These are phyloP conservation scores for Talaromyces sp. DNA, from an alignment of 2,329 filamentous ascomycete species.

Conservation along the genomic window DNA sequence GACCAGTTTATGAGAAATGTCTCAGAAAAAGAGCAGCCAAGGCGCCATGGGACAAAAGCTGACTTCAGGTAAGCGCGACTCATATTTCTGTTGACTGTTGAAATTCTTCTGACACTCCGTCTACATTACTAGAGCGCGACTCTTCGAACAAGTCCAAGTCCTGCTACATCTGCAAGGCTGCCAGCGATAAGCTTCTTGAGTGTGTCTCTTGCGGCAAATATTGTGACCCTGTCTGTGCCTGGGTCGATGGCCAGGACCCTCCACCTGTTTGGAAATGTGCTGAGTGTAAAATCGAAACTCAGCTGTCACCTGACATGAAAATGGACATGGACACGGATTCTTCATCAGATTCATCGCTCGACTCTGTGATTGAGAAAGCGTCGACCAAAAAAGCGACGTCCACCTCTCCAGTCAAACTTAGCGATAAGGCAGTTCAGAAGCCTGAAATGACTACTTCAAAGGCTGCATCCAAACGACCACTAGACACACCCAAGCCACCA, in stretches of 20 bases:
- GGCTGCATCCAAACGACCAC: background rate
- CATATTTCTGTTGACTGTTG: background rate
- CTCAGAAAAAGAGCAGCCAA: background rate
- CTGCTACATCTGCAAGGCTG: background rate
- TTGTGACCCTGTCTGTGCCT: background rate
- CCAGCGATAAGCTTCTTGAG: background rate
- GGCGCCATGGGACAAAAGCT: background rate
- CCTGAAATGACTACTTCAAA: background rate
- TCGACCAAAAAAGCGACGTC: background rate
- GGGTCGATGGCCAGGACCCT: background rate
- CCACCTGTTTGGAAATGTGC: background rate
- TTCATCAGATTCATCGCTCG: background rate
- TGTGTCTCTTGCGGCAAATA: background rate
- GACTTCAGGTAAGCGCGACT: background rate
- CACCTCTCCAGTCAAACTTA: background rate
- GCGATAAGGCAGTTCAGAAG: background rate
- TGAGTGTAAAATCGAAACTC: background rate
- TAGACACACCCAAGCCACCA: background rate
- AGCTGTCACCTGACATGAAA: background rate
- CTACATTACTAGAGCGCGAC: background rate
- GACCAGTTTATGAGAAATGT: background rate
- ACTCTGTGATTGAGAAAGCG: background rate
- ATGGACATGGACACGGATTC: background rate
- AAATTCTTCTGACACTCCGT: background rate
- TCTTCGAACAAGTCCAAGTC: background rate